Percentiles rank a stretch among this genome's conserved stretches.
phyloP scores from a whole-genome alignment of 352 stramenopile species.

The Pseudoperonospora humuli region DNA sequence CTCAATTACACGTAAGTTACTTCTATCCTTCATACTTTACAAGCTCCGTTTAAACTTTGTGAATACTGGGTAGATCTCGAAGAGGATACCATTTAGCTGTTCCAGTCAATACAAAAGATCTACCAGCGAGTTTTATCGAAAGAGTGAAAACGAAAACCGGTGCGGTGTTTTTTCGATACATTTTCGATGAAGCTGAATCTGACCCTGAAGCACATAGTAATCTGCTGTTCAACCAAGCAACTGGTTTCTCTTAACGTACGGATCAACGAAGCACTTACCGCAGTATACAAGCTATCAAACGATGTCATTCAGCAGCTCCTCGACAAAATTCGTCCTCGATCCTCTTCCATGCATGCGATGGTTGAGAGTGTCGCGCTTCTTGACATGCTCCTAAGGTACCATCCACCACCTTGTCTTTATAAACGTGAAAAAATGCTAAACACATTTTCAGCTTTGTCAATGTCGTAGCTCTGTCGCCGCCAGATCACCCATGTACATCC shows the following conservation, averaged over 20 bases:
- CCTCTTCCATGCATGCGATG: conserved; percentile 76
- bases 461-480: conserved; percentile 66
- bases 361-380: conserved; percentile 86
- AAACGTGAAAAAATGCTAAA: neutral
- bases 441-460: conserved; percentile 69
- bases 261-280: conserved; percentile 70
- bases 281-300: conserved; percentile 87
- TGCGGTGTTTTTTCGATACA: conserved; percentile 6
- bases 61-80: conserved; percentile 24
- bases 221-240: conserved; percentile 84
- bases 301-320: conserved; percentile 77
- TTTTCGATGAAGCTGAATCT: neutral
- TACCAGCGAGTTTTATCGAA: conserved; percentile 60
- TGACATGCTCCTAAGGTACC: conserved; percentile 87
- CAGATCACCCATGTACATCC: conserved; percentile 55
- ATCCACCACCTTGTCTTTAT: neutral
- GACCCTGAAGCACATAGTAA: conserved; percentile 31
- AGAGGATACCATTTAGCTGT: conserved; percentile 70
- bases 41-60: neutral
- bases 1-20: conserved; percentile 68
- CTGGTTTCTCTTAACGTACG: conserved; percentile 80
- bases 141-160: conserved; percentile 56
- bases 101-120: conserved; percentile 40
- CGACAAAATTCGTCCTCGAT: conserved; percentile 63
- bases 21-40: neutral